Percentiles rank a stretch among this genome's conserved stretches.
phyloP scores from a whole-genome alignment of 2,329 filamentous ascomycete species.

The Ophiostoma australiae region DNA sequence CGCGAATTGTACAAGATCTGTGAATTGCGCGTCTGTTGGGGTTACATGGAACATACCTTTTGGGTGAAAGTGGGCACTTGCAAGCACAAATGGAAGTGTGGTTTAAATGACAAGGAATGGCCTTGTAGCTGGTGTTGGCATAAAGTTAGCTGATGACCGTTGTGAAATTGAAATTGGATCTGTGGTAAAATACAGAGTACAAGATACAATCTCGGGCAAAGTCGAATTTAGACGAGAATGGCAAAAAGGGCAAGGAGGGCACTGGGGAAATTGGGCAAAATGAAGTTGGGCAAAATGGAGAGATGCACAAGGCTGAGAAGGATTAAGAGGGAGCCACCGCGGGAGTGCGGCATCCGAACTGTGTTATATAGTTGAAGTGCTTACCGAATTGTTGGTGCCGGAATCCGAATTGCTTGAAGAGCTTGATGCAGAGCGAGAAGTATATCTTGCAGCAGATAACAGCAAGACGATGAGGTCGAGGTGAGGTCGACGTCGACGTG shows the following conservation, averaged over 20 bases:
- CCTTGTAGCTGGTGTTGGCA: neutral
- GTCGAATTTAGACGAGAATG: neutral
- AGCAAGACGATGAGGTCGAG: neutral
- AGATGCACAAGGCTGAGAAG: neutral
- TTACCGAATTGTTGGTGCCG: neutral
- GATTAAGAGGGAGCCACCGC: neutral
- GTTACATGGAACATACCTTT: conserved; percentile 4
- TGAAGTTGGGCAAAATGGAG: neutral
- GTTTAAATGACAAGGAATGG: neutral
- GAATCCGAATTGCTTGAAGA: neutral
- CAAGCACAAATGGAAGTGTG: neutral
- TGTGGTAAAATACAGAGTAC: neutral
- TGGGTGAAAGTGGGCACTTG: neutral
- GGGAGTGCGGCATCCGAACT: neutral
- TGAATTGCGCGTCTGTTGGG: conserved; percentile 7
- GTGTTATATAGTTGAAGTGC: neutral
- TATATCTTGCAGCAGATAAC: neutral
- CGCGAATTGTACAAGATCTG: neutral
- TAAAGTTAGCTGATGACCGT: neutral
- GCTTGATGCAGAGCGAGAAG: neutral
- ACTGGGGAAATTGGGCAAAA: neutral
- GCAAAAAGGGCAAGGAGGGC: neutral
- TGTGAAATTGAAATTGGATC: neutral
- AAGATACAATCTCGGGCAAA: neutral
- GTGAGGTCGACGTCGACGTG: neutral